A percentile compares a stretch with the other conserved stretches of the same genome.
Evolutionary conservation across 345 rosid species (phyloP).

Genomic region (Populus ilicifolia): DNA sequence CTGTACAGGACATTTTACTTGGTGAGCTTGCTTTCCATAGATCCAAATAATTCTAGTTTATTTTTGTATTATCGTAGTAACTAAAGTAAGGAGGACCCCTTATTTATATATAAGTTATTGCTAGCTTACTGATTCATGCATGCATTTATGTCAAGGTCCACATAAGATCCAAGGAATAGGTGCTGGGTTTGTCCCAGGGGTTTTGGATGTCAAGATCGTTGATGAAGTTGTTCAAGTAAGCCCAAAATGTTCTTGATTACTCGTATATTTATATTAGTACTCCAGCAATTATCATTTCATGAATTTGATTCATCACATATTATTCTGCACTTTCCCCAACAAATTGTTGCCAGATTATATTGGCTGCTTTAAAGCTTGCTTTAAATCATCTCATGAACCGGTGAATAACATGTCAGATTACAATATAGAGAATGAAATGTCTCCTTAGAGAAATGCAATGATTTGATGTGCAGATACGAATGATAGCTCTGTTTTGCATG

Average conservation of each 20-base stretch:
- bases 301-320: neutral
- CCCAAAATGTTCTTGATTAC: neutral
- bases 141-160: slow-evolving; percentile 46
- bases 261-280: neutral
- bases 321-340: neutral
- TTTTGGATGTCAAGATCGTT: slow-evolving; percentile 55
- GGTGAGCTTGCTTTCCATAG: neutral
- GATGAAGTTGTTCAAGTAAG: slow-evolving; percentile 85
- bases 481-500: neutral
- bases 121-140: neutral
- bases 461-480: neutral
- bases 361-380: neutral
- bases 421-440: neutral
- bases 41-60: neutral
- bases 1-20: neutral
- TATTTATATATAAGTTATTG: neutral
- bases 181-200: slow-evolving; percentile 81
- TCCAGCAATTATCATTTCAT: neutral
- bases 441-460: neutral
- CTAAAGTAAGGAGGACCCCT: neutral
- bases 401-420: neutral
- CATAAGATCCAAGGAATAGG: slow-evolving; percentile 97
- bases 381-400: neutral
- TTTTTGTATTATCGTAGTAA: neutral
- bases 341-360: neutral